Conservation (phyloP, 257 asterid genomes). For the Solanum dulcamara region DNA sequence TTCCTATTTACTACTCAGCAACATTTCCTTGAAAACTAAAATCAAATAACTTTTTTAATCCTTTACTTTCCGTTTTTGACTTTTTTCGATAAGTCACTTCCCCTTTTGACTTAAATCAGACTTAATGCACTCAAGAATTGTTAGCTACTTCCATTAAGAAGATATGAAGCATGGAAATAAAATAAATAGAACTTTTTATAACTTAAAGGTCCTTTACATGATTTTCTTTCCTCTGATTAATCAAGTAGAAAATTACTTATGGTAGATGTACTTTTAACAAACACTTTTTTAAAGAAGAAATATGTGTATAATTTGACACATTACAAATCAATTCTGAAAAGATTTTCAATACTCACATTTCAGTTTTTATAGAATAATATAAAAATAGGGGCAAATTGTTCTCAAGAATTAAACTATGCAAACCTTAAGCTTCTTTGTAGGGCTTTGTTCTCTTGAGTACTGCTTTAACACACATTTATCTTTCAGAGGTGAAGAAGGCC, state of each 20-base stretch:
- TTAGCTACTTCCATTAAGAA: background rate
- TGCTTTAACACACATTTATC: background rate
- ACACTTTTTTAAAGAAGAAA: background rate
- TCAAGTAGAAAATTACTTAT: background rate
- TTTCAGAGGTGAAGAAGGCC: slow-evolving; percentile 74
- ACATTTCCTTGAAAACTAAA: background rate
- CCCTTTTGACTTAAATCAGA: background rate
- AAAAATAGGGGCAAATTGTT: background rate
- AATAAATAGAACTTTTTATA: background rate
- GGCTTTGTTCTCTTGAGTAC: background rate
- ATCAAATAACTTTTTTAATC: background rate
- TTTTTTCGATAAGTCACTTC: background rate
- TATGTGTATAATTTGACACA: background rate
- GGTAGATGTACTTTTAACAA: background rate
- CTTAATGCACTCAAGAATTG: background rate
- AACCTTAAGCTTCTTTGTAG: background rate
- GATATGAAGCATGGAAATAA: background rate
- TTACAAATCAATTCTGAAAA: background rate
- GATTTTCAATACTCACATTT: background rate
- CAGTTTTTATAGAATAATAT: background rate
- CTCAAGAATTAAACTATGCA: background rate
- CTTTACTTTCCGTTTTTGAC: background rate
- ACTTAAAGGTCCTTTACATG: background rate
- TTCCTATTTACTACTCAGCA: background rate
- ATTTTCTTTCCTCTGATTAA: background rate